These are phyloP conservation scores for Aspergillus persii DNA, from an alignment of 2,329 filamentous ascomycete genomes.

Conservation along the genomic window DNA sequence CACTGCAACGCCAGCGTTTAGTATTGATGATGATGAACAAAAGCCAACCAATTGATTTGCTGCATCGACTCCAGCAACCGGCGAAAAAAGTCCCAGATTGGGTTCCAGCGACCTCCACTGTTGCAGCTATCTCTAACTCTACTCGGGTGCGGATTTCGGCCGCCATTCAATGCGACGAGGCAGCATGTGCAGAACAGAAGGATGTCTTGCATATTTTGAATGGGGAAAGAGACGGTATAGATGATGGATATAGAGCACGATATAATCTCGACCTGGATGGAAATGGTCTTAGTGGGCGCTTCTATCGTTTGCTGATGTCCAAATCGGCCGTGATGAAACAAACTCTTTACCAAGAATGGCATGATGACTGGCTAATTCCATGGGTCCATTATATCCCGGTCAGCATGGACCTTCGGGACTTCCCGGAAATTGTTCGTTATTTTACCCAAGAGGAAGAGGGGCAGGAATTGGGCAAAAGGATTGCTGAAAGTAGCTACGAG, in stretches of 20 bases:
- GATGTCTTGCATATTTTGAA: no score
- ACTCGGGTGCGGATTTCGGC: no score
- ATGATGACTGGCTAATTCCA: slow-evolving; percentile 55
- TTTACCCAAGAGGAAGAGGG: slow-evolving; percentile 49
- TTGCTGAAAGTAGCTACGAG: slow-evolving; percentile 54
- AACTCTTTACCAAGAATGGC: slow-evolving; percentile 57
- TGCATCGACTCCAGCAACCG: no score
- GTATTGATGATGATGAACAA: not conserved
- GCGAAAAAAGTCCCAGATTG: no score
- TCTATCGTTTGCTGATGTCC: slow-evolving; percentile 51
- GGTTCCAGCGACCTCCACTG: no score
- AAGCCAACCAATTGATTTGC: no score
- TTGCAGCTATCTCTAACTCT: no score
- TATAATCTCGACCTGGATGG: slow-evolving; percentile 53
- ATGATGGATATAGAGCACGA: not conserved
- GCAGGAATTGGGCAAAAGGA: slow-evolving; percentile 45
- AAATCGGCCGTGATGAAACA: slow-evolving; percentile 51
- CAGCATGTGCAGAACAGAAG: not conserved
- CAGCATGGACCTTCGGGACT: slow-evolving; percentile 49
- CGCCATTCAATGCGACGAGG: not conserved
- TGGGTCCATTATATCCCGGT: slow-evolving; percentile 60
- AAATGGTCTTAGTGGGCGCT: slow-evolving; percentile 56
- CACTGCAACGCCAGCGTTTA: not conserved
- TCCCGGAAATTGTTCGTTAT: slow-evolving; percentile 52
- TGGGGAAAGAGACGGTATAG: not conserved